Conservation (phyloP, 2,329 filamentous ascomycete genomes). For the Aureobasidium namibiae region DNA sequence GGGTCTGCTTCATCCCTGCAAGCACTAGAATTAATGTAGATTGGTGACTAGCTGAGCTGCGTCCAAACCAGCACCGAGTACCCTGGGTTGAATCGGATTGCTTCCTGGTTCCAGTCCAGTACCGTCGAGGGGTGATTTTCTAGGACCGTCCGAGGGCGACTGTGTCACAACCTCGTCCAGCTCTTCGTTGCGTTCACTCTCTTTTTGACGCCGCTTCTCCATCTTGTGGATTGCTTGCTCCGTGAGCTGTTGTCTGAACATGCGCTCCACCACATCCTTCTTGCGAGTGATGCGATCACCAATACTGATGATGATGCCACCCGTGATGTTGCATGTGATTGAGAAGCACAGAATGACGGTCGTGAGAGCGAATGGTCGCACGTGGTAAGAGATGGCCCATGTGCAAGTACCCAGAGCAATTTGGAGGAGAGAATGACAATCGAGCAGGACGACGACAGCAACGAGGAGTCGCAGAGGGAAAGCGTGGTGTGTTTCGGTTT, state of each 20-base stretch:
- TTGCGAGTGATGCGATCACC: constrained; percentile 72
- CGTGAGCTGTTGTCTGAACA: constrained; percentile 70
- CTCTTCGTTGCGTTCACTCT: constrained; percentile 9
- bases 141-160: not conserved
- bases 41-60: not conserved
- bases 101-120: not conserved
- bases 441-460: constrained; percentile 68
- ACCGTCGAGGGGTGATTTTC: not conserved
- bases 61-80: not conserved
- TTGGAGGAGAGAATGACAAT: constrained; percentile 72
- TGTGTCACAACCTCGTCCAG: not conserved
- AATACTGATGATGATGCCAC: constrained; percentile 66
- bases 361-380: constrained; percentile 63
- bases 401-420: constrained; percentile 71
- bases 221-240: constrained; percentile 52
- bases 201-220: constrained; percentile 29
- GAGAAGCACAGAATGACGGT: constrained; percentile 74
- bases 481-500: constrained; percentile 71
- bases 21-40: not conserved
- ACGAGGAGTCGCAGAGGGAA: constrained; percentile 69
- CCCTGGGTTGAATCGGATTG: not conserved
- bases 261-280: constrained; percentile 72
- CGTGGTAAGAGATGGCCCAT: constrained; percentile 66
- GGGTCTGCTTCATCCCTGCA: not conserved
- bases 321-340: constrained; percentile 68